Percentiles rank a stretch among this genome's conserved stretches.
Conservation (phyloP, 148 eudicot species). For the Persicaria tinctoria region DNA sequence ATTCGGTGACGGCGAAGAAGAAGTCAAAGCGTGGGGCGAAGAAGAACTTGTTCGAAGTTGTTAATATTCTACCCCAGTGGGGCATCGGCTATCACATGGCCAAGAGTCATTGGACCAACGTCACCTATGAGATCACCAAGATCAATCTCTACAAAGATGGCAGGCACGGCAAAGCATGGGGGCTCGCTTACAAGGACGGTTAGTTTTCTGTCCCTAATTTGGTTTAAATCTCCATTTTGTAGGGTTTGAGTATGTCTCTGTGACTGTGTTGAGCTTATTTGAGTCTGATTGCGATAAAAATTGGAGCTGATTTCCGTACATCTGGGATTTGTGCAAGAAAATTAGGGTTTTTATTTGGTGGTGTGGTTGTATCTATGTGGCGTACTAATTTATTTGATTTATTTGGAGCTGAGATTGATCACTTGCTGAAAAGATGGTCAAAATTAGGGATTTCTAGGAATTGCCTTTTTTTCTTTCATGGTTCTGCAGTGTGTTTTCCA, state of each 20-base stretch:
- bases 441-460: background rate
- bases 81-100: conserved; percentile 92
- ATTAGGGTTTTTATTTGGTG: background rate
- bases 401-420: background rate
- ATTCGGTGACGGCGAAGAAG: conserved; percentile 19
- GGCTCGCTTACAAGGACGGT: conserved; percentile 74
- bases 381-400: background rate
- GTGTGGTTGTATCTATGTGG: background rate
- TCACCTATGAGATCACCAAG: conserved; percentile 80
- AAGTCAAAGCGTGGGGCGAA: conserved; percentile 49
- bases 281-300: background rate
- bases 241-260: background rate
- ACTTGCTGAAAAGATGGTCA: background rate
- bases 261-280: background rate
- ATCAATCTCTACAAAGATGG: conserved; percentile 96
- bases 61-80: conserved; percentile 83
- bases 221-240: background rate
- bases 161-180: conserved; percentile 97
- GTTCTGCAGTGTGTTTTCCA: background rate
- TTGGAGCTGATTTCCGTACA: background rate
- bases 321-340: too few species aligned
- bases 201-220: conserved; percentile 18
- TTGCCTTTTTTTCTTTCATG: background rate
- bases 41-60: conserved; percentile 87
- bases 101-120: conserved; percentile 68